Evolutionary conservation across 2,329 filamentous ascomycete species (phyloP).

Genomic region (Fusarium sp.): DNA sequence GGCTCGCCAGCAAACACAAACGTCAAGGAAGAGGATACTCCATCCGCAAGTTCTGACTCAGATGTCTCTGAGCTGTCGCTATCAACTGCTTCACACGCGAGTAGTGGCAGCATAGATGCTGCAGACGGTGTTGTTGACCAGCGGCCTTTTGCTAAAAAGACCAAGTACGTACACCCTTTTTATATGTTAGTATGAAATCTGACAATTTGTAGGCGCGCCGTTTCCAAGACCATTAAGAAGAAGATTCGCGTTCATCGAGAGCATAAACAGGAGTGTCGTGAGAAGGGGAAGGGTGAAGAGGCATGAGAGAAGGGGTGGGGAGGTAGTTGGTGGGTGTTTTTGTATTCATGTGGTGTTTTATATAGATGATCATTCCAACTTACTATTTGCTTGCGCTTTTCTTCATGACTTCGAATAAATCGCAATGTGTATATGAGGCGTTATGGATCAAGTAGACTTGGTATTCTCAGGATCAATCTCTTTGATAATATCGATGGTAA

Average conservation of each 20-base stretch:
- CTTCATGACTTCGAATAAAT: background rate
- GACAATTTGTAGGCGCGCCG: background rate
- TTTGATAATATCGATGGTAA: constrained; percentile 44
- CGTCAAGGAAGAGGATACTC: background rate
- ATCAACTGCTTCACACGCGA: background rate
- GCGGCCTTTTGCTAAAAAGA: background rate
- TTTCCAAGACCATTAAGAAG: background rate
- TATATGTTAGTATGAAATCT: background rate
- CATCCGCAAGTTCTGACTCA: constrained; percentile 10
- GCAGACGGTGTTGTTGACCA: background rate
- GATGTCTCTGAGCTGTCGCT: constrained; percentile 24
- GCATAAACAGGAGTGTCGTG: background rate
- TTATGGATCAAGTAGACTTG: background rate
- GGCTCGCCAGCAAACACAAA: background rate
- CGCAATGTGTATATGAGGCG: background rate
- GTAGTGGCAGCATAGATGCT: background rate
- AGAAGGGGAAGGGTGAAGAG: background rate
- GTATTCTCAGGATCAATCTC: background rate
- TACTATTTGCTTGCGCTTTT: background rate
- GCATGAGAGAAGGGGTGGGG: background rate
- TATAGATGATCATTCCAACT: background rate
- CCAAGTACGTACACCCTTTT: background rate
- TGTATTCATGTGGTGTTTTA: background rate
- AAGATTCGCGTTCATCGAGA: background rate
- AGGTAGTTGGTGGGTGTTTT: background rate